Conservation (phyloP, 108 stramenopile species). For the Asterionellopsis glacialis region DNA sequence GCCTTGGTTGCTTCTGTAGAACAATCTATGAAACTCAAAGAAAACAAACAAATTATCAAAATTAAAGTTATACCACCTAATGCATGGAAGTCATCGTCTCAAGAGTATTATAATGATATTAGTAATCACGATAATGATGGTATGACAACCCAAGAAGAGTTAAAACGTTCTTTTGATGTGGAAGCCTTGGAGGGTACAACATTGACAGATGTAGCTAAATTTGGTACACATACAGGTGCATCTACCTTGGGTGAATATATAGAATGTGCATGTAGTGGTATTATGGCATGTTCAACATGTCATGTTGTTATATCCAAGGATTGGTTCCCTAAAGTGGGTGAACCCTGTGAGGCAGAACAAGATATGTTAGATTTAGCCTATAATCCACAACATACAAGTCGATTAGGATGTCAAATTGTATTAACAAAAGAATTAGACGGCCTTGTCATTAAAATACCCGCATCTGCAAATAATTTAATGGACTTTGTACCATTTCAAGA, state of each 20-base stretch:
- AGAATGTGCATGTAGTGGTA: constrained; percentile 72
- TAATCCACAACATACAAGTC: constrained; percentile 34
- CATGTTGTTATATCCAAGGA: constrained; percentile 56
- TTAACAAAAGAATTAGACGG: constrained; percentile 50
- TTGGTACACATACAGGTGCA: constrained; percentile 32
- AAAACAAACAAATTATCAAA: constrained; percentile 27
- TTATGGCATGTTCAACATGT: constrained; percentile 79
- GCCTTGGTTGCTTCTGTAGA: constrained; percentile 43
- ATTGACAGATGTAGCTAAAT: constrained; percentile 52
- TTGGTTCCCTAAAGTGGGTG: constrained; percentile 48
- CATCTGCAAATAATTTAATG: constrained; percentile 61
- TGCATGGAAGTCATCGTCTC: constrained; percentile 38
- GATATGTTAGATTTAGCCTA: constrained; percentile 81
- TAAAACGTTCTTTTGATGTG: constrained; percentile 43
- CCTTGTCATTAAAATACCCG: constrained; percentile 43
- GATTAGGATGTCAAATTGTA: constrained; percentile 64
- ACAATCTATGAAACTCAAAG: constrained; percentile 17
- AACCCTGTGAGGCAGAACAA: constrained; percentile 52
- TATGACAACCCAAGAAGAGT: background rate
- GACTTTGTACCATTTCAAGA: constrained; percentile 59
- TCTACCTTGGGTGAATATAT: constrained; percentile 43
- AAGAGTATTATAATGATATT: constrained; percentile 19
- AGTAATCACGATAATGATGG: no score
- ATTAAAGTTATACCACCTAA: constrained; percentile 40
- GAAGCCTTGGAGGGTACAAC: constrained; percentile 32